phyloP scores from a whole-genome alignment of 164 flowering plant genomes.

The Kalanchoe fedtschenkoi region DNA sequence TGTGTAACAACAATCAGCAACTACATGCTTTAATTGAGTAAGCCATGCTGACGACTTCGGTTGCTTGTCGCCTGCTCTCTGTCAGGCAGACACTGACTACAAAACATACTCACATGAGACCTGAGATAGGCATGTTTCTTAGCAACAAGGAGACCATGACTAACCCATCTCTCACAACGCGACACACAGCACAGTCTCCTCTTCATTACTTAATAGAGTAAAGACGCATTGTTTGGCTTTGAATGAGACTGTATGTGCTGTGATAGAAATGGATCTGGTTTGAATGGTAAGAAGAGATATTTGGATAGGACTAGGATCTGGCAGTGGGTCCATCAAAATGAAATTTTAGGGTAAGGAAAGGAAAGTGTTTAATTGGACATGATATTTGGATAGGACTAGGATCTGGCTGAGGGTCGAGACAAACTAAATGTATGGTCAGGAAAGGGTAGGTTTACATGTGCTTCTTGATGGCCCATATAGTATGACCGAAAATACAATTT shows the following conservation, averaged over 20 bases:
- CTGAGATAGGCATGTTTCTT: neutral
- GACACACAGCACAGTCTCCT: neutral
- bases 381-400: too few relatives aligned
- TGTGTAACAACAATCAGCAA: neutral
- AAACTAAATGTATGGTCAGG: neutral
- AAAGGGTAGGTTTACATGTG: neutral
- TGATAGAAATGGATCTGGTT: too few relatives aligned
- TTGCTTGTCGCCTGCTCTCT: too few relatives aligned
- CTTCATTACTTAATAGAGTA: neutral
- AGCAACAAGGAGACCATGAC: constrained; percentile 3
- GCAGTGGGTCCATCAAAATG: too few relatives aligned
- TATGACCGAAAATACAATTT: neutral
- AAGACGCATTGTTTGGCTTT: too few relatives aligned
- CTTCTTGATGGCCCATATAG: neutral
- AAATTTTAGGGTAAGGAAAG: neutral
- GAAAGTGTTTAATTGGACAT: too few relatives aligned
- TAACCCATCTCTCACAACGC: neutral
- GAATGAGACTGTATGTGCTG: too few relatives aligned
- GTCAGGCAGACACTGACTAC: neutral
- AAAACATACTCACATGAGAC: constrained; percentile 4
- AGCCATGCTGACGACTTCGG: too few relatives aligned
- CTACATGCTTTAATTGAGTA: neutral
- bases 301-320: neutral
- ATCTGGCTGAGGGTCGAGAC: too few relatives aligned
- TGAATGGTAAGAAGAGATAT: neutral